These are phyloP conservation scores for Scutellaria galericulata DNA, from an alignment of 257 asterid genomes.

Conservation along the genomic window DNA sequence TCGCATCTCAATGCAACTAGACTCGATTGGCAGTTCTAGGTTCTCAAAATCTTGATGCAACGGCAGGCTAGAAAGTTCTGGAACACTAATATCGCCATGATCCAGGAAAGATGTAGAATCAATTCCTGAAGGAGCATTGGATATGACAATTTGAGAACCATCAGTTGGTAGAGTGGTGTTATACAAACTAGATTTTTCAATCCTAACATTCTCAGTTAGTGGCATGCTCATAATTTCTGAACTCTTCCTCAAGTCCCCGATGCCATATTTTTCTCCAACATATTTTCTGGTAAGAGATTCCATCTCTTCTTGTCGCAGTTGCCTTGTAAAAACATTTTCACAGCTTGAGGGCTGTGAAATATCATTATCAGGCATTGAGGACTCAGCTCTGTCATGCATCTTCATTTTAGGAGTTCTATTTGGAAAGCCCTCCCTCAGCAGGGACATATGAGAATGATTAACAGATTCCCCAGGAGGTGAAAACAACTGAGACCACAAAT, in stretches of 20 bases:
- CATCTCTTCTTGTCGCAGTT: constrained; percentile 47
- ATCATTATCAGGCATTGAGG: constrained; percentile 45
- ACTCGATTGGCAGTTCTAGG: constrained; percentile 36
- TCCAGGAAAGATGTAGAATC: constrained; percentile 41
- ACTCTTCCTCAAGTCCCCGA: constrained; percentile 37
- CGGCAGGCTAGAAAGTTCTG: constrained; percentile 40
- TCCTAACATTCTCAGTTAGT: constrained; percentile 38
- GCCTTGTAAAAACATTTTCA: constrained; percentile 40
- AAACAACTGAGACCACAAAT: constrained; percentile 51
- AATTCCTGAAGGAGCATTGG: constrained; percentile 42
- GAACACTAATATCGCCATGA: constrained; percentile 35
- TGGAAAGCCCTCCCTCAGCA: constrained; percentile 43
- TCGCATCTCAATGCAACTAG: constrained; percentile 35
- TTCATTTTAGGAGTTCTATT: constrained; percentile 49
- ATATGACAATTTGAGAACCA: constrained; percentile 38
- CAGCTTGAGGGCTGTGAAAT: constrained; percentile 48
- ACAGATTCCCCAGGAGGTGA: constrained; percentile 47
- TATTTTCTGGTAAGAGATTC: constrained; percentile 40
- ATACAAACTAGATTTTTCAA: constrained; percentile 35
- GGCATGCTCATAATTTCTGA: constrained; percentile 36
- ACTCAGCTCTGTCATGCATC: constrained; percentile 49
- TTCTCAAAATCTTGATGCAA: constrained; percentile 44
- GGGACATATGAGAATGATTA: constrained; percentile 35
- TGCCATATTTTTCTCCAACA: constrained; percentile 43
- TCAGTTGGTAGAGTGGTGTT: constrained; percentile 41